These are phyloP conservation scores for Capsicum baccatum DNA, from an alignment of 257 asterid genomes.

Conservation along the genomic window DNA sequence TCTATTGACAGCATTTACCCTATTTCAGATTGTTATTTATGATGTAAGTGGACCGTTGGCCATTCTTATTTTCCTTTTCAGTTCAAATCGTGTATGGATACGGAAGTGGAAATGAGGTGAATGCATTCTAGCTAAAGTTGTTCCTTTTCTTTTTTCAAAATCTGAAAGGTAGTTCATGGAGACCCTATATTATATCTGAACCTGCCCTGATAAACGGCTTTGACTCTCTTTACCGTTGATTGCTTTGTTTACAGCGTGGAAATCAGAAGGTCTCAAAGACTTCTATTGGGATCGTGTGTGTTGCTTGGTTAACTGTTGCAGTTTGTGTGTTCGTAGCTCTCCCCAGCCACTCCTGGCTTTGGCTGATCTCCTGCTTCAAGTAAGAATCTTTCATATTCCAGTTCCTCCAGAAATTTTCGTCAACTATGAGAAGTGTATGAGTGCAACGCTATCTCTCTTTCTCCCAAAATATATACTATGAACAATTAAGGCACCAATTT, in stretches of 20 bases:
- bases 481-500: background rate
- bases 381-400: slow-evolving; percentile 44
- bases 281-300: slow-evolving; percentile 52
- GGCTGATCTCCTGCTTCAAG: slow-evolving; percentile 94
- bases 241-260: slow-evolving; percentile 66
- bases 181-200: background rate
- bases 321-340: slow-evolving; percentile 71
- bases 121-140: background rate
- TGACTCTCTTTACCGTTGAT: background rate
- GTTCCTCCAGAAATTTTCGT: background rate
- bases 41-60: slow-evolving; percentile 50
- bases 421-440: background rate
- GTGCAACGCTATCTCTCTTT: background rate
- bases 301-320: slow-evolving; percentile 70
- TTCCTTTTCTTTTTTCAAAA: background rate
- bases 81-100: background rate
- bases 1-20: slow-evolving; percentile 72
- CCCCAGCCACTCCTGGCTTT: slow-evolving; percentile 87
- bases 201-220: background rate
- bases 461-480: background rate
- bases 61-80: background rate
- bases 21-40: slow-evolving; percentile 77
- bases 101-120: background rate
- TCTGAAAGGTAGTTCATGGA: slow-evolving; percentile 14
- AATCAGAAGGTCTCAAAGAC: slow-evolving; percentile 71